phyloP scores from a whole-genome alignment of 1,139 yeast genomes.

The Candida labiduridarum region DNA sequence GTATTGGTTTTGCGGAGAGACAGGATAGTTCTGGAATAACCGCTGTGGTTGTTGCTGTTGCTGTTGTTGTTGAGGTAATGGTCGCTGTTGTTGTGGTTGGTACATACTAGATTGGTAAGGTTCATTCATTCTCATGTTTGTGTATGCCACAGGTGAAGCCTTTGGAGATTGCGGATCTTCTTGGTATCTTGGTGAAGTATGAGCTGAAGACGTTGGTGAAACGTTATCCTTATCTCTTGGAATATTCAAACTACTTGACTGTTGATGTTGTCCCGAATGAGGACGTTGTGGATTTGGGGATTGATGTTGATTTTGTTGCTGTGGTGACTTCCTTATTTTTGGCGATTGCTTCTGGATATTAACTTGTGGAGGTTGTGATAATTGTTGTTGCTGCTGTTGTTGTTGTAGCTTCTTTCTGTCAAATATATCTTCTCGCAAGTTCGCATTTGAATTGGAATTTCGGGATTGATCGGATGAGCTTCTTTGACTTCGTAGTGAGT shows the following conservation, averaged over 20 bases:
- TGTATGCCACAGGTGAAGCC: slow-evolving; percentile 35
- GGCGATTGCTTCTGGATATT: slow-evolving; percentile 4
- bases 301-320: slow-evolving; percentile 9
- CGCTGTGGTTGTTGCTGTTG: slow-evolving; percentile 11
- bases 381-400: slow-evolving; percentile 12
- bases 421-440: slow-evolving; percentile 48
- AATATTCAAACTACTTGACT: slow-evolving; percentile 1
- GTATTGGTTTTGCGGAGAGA: slow-evolving; percentile 15
- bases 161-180: slow-evolving; percentile 50
- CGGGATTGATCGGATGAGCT: slow-evolving; percentile 10
- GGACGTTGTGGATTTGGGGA: slow-evolving; percentile 1
- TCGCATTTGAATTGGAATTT: slow-evolving; percentile 17
- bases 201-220: slow-evolving; percentile 42
- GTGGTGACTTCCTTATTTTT: slow-evolving; percentile 4
- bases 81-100: slow-evolving; percentile 14
- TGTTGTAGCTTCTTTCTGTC: slow-evolving; percentile 21
- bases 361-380: slow-evolving; percentile 8
- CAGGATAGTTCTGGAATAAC: slow-evolving; percentile 13
- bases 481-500: slow-evolving; percentile 20
- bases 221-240: slow-evolving; percentile 16
- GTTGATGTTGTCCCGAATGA: slow-evolving; percentile 4
- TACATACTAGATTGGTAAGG: slow-evolving; percentile 5
- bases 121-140: slow-evolving; percentile 15
- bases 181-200: slow-evolving; percentile 29
- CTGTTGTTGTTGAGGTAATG: background rate